Evolutionary conservation across 768 basidiomycete species (phyloP), one percentile per base, ranked within the genome.

Genomic region (Psilocybe subaeruginosa): DNA sequence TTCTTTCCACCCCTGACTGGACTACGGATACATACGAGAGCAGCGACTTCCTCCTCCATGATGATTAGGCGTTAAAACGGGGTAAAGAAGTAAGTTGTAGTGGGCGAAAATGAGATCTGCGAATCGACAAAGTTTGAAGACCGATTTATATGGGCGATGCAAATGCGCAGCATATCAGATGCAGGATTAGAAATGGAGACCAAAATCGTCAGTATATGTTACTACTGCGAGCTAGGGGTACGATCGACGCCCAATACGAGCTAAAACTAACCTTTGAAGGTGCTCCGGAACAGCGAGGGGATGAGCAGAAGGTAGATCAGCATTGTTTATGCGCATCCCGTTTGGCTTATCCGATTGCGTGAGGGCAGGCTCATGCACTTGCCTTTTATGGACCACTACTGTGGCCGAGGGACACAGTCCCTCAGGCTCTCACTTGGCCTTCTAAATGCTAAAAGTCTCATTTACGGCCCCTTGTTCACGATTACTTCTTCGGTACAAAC

Each of bases 31-130:
- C 80, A 56, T 72, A 81, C 80, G 66, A 81, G 78, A 45, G 80
- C 80, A 66, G 80, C 78, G 56, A 81, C 77, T 71, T 81, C 80
- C 54, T 81, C 80, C 69, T 81, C 80, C 80, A 81, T 81, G 64
- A 68, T 63, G 70, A 72, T 72, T 78, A 73, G 70, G 77, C 68
- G 74, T 76, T 71, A 74, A 66, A 61, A 59, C 62, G 59, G 59
- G 61, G 49, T 55, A 57, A 59, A 65, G 61, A 61, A 66, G 64
- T 65, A 61, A 66, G 64, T 65, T 70, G 64, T 48, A 55, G 55
- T 27, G 62, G 33, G 55, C 56, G 54, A 54, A 46, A 46, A 62
- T 59, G 60, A 58, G 61, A 23, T 23, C 59, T 65, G 62, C n/a
- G 31, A 37, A 46, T 52, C 30, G 17, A 33, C 19, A 52, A 53